phyloP scores from a whole-genome alignment of 768 basidiomycete species.

The Boletus rex-veris region DNA sequence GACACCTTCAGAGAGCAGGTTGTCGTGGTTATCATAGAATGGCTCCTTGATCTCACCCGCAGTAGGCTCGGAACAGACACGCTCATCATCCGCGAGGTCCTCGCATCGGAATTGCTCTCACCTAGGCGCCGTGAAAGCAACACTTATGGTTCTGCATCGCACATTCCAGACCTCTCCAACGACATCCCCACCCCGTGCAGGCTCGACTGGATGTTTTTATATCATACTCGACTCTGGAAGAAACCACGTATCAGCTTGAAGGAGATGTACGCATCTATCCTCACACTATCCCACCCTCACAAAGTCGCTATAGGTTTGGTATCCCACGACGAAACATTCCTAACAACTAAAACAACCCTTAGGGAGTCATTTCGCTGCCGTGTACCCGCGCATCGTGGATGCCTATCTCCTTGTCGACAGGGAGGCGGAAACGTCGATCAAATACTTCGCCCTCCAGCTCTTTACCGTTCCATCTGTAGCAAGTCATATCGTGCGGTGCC shows the following conservation, averaged over 20 bases:
- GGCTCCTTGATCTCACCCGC: constrained; percentile 78
- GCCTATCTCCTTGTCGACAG: constrained; percentile 90
- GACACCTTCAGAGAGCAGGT: constrained; percentile 90
- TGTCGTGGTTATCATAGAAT: constrained; percentile 78
- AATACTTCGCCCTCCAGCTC: constrained; percentile 88
- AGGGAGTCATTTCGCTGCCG: constrained; percentile 82
- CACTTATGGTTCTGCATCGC: constrained; percentile 38
- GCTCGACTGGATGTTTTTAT: constrained; percentile 73
- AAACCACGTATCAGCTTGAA: constrained; percentile 75
- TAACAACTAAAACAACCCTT: constrained; percentile 2
- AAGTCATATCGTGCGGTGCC: constrained; percentile 68
- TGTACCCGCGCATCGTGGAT: constrained; percentile 86
- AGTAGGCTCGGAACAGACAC: constrained; percentile 66
- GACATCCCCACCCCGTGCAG: constrained; percentile 53
- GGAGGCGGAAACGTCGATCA: constrained; percentile 93
- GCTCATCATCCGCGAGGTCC: constrained; percentile 64
- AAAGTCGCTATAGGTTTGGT: constrained; percentile 71
- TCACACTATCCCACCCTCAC: constrained; percentile 68
- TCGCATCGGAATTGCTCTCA: constrained; percentile 65
- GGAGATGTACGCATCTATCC: constrained; percentile 74
- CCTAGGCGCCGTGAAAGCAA: constrained; percentile 54
- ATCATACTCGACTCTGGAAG: constrained; percentile 85
- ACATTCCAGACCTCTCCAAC: constrained; percentile 36
- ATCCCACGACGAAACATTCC: background rate
- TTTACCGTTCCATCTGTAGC: constrained; percentile 90